Evolutionary conservation across 2,329 filamentous ascomycete species (phyloP).

Genomic region (Ceratocystiopsis sp.): DNA sequence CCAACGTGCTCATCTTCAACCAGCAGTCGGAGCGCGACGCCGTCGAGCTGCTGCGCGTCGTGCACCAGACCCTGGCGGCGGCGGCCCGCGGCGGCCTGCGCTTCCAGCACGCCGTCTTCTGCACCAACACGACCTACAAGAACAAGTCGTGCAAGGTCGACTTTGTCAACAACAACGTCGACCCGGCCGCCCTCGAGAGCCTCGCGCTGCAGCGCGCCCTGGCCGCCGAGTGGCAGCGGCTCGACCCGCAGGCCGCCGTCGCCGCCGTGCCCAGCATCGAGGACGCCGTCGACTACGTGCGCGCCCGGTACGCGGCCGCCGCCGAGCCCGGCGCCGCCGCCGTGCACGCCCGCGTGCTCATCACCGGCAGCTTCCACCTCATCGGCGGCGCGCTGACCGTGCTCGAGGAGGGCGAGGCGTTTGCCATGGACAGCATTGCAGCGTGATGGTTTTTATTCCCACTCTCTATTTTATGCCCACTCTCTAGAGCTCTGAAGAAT

Average conservation of each 20-base stretch:
- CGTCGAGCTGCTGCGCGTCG: slow-evolving; percentile 41
- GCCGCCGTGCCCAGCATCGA: slow-evolving; percentile 34
- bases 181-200: slow-evolving; percentile 30
- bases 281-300: slow-evolving; percentile 29
- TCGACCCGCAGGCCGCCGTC: slow-evolving; percentile 28
- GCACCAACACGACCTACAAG: slow-evolving; percentile 25
- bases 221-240: slow-evolving; percentile 28
- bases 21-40: slow-evolving; percentile 71
- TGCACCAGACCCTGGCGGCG: slow-evolving; percentile 21
- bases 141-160: slow-evolving; percentile 34
- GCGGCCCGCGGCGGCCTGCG: slow-evolving; percentile 15
- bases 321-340: neutral
- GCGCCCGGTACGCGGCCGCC: slow-evolving; percentile 2
- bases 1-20: slow-evolving; percentile 62
- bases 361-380: slow-evolving; percentile 31
- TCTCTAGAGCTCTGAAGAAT: too few relatives aligned
- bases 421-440: too few relatives aligned
- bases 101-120: slow-evolving; percentile 51
- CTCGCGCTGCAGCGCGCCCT: slow-evolving; percentile 34
- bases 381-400: slow-evolving; percentile 22
- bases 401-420: slow-evolving; percentile 8
- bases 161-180: slow-evolving; percentile 38
- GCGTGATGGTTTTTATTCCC: too few relatives aligned
- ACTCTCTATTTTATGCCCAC: too few relatives aligned
- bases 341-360: slow-evolving; percentile 15